Base-by-base conservation (phyloP, 2,329 filamentous ascomycete species). In the Plectosphaerella cucumerina region DNA sequence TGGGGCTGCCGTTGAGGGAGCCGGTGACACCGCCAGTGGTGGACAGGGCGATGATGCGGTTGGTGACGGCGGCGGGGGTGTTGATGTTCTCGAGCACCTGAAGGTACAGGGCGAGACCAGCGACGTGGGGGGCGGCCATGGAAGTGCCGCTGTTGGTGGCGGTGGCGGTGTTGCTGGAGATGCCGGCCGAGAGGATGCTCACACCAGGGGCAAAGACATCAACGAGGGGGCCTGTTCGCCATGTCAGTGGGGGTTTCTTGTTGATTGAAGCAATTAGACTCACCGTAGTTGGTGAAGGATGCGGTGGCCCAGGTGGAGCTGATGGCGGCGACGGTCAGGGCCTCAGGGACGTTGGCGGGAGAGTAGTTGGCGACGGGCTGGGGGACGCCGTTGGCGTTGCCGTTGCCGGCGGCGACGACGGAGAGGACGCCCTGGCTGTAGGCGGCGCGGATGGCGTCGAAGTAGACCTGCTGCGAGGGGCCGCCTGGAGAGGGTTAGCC, bases 351-450 rank as follows among this genome's bases (percentile, higher is more conserved):
- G 1, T 73, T 75, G 2, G 76, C 77, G 1, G 78, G 78, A 0
- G 77, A 81, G 43, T 61, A 67, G 54, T 65, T 62, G 6, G 61
- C 47, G 34, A 59, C 59, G 14, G 48, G 47, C 23, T 47, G 44
- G 44, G 45, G 56, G 56, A 21, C 21, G 47, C 50, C 53, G 20
- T 6, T 1, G 1, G 70, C 69, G 50, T 76, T 67, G n/a, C 59
- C 62, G 61, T 82, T 82, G 17, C 81, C 81, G 18, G 80, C 80
- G 4, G 80, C 78, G 1, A 80, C 78, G 26, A 78, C 74, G 2
- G 76, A 70, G 48, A 80, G 71, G 31, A 84, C 65, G 20, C 78
- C 79, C 2, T 62, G 59, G 20, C 59, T 58, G 58, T 72, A 73
- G 47, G 77, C 75, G 22, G 64, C 66, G 39, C 72, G 65, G 17